Percentiles rank a stretch among this genome's conserved stretches.
phyloP scores from a whole-genome alignment of 2,329 filamentous ascomycete species.

The Aspergillus floridensis region DNA sequence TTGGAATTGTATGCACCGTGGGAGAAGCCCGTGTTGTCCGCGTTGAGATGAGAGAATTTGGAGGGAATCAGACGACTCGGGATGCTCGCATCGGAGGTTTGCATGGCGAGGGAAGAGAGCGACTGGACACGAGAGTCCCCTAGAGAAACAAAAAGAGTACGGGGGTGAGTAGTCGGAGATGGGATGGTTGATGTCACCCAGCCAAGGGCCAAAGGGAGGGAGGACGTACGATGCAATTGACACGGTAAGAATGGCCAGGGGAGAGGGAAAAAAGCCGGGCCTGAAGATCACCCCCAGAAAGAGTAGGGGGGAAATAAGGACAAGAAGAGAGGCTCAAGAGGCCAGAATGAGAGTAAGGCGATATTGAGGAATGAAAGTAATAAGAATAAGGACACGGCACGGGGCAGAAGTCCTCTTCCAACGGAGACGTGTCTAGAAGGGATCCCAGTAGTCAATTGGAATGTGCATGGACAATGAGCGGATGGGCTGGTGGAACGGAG shows the following conservation, averaged over 20 bases:
- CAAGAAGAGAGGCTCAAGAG: slow-evolving; percentile 16
- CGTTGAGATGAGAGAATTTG: slow-evolving; percentile 70
- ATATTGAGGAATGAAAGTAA: slow-evolving; percentile 14
- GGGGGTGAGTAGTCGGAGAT: slow-evolving; percentile 39
- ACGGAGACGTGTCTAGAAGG: slow-evolving; percentile 32
- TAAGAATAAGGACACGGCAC: slow-evolving; percentile 24
- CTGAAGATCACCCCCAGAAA: slow-evolving; percentile 19
- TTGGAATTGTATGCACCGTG: slow-evolving; percentile 90
- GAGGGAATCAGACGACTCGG: slow-evolving; percentile 66
- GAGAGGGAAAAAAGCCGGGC: slow-evolving; percentile 18
- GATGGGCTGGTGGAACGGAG: slow-evolving; percentile 24
- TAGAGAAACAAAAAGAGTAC: slow-evolving; percentile 70
- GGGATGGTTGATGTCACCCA: slow-evolving; percentile 19
- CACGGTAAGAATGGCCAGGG: slow-evolving; percentile 24
- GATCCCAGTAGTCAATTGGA: slow-evolving; percentile 31
- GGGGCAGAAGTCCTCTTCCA: slow-evolving; percentile 19
- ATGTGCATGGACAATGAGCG: slow-evolving; percentile 27
- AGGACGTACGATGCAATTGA: slow-evolving; percentile 30
- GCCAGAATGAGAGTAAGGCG: slow-evolving; percentile 15
- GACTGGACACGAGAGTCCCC: slow-evolving; percentile 76
- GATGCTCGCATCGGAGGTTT: slow-evolving; percentile 70
- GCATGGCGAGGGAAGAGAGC: slow-evolving; percentile 67
- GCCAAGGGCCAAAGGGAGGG: slow-evolving; percentile 7
- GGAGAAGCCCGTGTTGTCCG: slow-evolving; percentile 81
- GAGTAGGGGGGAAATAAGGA: slow-evolving; percentile 17